Base-by-base conservation (phyloP, 352 stramenopile genomes). In the Blastocystis sp. region DNA sequence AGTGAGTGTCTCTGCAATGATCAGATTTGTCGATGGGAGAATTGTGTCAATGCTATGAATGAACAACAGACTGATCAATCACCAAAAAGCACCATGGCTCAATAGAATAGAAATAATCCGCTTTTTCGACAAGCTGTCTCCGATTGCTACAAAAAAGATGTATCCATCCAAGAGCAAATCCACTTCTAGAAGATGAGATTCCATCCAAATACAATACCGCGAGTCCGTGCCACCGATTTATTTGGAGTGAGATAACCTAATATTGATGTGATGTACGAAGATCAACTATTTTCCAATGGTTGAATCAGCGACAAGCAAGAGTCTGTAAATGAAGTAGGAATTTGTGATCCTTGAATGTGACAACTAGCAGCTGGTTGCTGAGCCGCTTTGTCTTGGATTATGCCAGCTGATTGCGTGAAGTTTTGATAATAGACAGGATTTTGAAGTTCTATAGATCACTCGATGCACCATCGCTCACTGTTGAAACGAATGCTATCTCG, bases 361-460 rank as follows among this genome's bases (percentile, higher is more conserved):
- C 3, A 20, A 56, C 30, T 3, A 56, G 68, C 41, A 18, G 11
- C 18, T 41, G 45, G 30, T 47, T 39, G 43, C 3, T 50, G 16
- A 24, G 73, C 73, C 20, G 54, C 53, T 9, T n/a, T 30, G 20
- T 66, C 47, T 13, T 54, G 56, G 6, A 43, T 20, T 47, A 64
- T 63, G 34, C 9, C 20, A 20, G n/a, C 41, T 3, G 37, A 34
- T 69, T 39, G 56, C 11, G 43, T 64, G 56, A 66, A 85, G 50
- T 85, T 85, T 16, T 85, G 73, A 43, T 85, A 85, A 55, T 85
- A 16, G 50, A 68, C 53, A 9, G 73, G 73, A 45, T 85, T 66
- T 26, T 68, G 47, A 8, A 85, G 73, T 7, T 66, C 73, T 85
- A 68, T 54, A n/a, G 9, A 34, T 81, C 20, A 68, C 26, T 39